A percentile compares a stretch with the other conserved stretches of the same genome.
These are phyloP conservation scores for Prunus mume DNA, from an alignment of 306 rosid genomes.

Conservation along the genomic window DNA sequence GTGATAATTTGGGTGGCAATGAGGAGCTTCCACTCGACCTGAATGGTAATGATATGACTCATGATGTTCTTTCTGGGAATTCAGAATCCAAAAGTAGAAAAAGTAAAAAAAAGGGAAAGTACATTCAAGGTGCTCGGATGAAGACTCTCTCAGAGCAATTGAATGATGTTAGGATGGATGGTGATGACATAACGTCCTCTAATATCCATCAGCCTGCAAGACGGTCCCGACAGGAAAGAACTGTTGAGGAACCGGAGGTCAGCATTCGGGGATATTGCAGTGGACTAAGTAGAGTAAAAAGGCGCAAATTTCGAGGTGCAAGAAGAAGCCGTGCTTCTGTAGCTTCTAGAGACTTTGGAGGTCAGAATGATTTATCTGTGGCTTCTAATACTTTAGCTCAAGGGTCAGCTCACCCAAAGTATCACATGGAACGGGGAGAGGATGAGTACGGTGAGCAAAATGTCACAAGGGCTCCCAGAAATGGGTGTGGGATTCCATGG, in stretches of 20 bases:
- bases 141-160: constrained; percentile 83
- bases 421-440: constrained; percentile 59
- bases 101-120: constrained; percentile 69
- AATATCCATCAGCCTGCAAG: constrained; percentile 61
- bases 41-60: constrained; percentile 43
- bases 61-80: constrained; percentile 56
- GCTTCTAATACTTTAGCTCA: constrained; percentile 80
- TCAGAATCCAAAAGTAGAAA: constrained; percentile 63
- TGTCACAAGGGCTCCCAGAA: constrained; percentile 77
- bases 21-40: constrained; percentile 53
- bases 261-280: constrained; percentile 52
- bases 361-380: constrained; percentile 81
- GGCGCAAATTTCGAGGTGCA: constrained; percentile 70
- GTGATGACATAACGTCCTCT: constrained; percentile 80
- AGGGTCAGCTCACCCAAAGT: constrained; percentile 54
- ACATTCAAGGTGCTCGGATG: constrained; percentile 44
- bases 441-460: constrained; percentile 51
- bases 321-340: constrained; percentile 64
- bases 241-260: constrained; percentile 55
- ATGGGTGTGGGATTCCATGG: constrained; percentile 98
- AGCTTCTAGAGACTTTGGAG: constrained; percentile 68
- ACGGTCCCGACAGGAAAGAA: constrained; percentile 48
- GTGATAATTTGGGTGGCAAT: constrained; percentile 46
- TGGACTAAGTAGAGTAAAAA: constrained; percentile 62
- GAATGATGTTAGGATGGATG: constrained; percentile 59